These are phyloP conservation scores for Podospora pseudocomata DNA, from an alignment of 495 filamentous ascomycete genomes.

Conservation along the genomic window DNA sequence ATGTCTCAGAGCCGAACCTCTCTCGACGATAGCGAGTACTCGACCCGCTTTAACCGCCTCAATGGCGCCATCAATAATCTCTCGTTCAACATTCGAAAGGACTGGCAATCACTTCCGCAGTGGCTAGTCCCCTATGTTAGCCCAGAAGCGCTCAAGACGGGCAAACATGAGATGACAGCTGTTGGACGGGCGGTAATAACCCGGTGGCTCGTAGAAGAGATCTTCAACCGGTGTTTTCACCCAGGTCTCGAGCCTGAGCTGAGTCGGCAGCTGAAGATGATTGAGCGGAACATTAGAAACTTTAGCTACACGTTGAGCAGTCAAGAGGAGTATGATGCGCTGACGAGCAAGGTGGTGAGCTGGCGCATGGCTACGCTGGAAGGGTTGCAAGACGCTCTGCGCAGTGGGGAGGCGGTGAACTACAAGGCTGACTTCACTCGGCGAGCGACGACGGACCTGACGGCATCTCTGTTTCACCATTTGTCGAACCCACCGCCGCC, in stretches of 20 bases:
- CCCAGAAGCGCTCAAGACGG: slow-evolving; percentile 71
- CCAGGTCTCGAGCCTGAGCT: slow-evolving; percentile 73
- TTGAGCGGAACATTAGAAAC: slow-evolving; percentile 84
- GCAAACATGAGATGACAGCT: slow-evolving; percentile 95
- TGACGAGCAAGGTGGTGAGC: slow-evolving; percentile 79
- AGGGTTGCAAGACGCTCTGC: slow-evolving; percentile 70
- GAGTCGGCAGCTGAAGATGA: slow-evolving; percentile 72
- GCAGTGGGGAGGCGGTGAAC: slow-evolving; percentile 59
- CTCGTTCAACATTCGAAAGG: slow-evolving; percentile 89
- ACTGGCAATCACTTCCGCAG: slow-evolving; percentile 74
- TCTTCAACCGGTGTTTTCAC: slow-evolving; percentile 89
- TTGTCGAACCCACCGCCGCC: slow-evolving; percentile 70
- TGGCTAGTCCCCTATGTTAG: slow-evolving; percentile 81
- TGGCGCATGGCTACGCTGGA: slow-evolving; percentile 95
- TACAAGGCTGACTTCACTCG: slow-evolving; percentile 64
- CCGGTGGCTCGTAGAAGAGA: slow-evolving; percentile 85
- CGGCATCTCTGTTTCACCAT: slow-evolving; percentile 62
- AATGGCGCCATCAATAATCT: slow-evolving; percentile 94
- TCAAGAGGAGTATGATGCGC: slow-evolving; percentile 84
- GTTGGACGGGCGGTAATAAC: slow-evolving; percentile 89
- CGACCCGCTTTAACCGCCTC: slow-evolving; percentile 81
- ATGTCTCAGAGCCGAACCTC: slow-evolving; percentile 92
- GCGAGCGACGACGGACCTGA: slow-evolving; percentile 65
- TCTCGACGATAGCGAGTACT: slow-evolving; percentile 93
- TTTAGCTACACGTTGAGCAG: slow-evolving; percentile 65